phyloP scores from a whole-genome alignment of 441 rosid species.

The Adansonia rubrostipa region DNA sequence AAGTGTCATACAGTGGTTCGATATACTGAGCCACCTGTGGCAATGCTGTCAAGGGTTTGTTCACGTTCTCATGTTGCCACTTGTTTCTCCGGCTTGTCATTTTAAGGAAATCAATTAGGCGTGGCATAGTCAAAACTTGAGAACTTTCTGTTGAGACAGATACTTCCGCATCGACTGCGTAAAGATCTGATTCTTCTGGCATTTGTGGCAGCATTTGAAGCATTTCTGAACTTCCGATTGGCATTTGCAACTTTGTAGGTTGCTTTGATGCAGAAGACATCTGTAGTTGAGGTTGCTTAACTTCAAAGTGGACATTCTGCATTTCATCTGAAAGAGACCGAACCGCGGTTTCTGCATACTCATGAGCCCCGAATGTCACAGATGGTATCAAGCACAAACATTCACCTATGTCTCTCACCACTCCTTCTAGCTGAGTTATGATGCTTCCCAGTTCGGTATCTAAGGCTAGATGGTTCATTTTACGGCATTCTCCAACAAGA shows the following conservation, averaged over 20 bases:
- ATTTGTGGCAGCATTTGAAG: conserved; percentile 14
- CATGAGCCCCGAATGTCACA: conserved; percentile 50
- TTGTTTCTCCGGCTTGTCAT: conserved; percentile 43
- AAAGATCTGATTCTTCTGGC: conserved; percentile 59
- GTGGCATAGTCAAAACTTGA: conserved; percentile 29
- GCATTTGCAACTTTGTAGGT: not conserved
- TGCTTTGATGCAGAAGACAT: not conserved
- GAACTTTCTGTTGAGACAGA: conserved; percentile 48
- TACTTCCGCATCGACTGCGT: conserved; percentile 47
- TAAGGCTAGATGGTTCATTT: conserved; percentile 29
- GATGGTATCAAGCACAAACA: conserved; percentile 66
- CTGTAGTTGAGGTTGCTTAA: conserved; percentile 32
- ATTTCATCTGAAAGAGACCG: conserved; percentile 68
- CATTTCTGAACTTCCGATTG: conserved; percentile 16
- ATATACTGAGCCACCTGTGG: conserved; percentile 51
- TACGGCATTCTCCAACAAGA: conserved; percentile 43
- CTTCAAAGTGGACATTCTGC: conserved; percentile 51
- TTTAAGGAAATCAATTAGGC: conserved; percentile 33
- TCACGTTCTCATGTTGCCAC: conserved; percentile 26
- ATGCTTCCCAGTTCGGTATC: conserved; percentile 46
- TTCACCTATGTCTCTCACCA: conserved; percentile 56
- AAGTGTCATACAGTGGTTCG: conserved; percentile 73
- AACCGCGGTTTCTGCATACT: conserved; percentile 57
- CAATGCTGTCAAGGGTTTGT: conserved; percentile 45
- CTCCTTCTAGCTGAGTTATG: conserved; percentile 49